Base-by-base conservation (phyloP, 352 stramenopile genomes). In the Phytophthora podocarpi region DNA sequence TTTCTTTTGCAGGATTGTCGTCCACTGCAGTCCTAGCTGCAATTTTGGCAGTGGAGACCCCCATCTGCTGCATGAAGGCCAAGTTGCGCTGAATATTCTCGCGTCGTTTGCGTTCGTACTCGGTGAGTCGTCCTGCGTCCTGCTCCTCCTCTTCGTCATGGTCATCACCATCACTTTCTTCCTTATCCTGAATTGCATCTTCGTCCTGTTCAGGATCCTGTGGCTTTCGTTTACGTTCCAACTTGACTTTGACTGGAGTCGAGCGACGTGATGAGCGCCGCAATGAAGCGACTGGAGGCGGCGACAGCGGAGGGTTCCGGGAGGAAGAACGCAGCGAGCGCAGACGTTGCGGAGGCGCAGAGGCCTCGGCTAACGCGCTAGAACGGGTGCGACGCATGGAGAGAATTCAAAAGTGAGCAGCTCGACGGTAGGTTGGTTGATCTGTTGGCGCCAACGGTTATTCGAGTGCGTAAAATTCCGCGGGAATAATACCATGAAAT, bases 11-110 rank as follows among this genome's bases (percentile, higher is more conserved):
- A 20, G 41, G 4, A 18, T 50, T 23, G 15, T 64, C 48, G 3
- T 47, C 46, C 5, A 85, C 47, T 0, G 78, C 67, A 5, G 82
- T 93, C 11, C 84, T 72, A 2, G 84, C 84, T 2, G 71, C 67
- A 18, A 90, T 89, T 59, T 87, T 91, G 6, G 81, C 81, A 16
- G 81, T 91, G 6, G 82, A 88, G 21, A 95, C 78, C 10, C 87
- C 87, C 76, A 96, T 92, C 36, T 82, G 77, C 47, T 78, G 72
- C 85, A 96, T 92, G 55, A 94, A 91, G 23, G 88, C 76, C 47
- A 93, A 48, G 57, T 96, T 94, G 26, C 87, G 83, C 71, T 88
- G 70, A 48, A 96, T 94, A 58, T 96, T 96, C 32, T 84, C 87
- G 8, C 83, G 73, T 1, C 87, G 83, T 64, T 89, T 90, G 63